A percentile compares a stretch with the other conserved stretches of the same genome.
Conservation (phyloP, 495 filamentous ascomycete species). For the Geopyxis carbonaria region DNA sequence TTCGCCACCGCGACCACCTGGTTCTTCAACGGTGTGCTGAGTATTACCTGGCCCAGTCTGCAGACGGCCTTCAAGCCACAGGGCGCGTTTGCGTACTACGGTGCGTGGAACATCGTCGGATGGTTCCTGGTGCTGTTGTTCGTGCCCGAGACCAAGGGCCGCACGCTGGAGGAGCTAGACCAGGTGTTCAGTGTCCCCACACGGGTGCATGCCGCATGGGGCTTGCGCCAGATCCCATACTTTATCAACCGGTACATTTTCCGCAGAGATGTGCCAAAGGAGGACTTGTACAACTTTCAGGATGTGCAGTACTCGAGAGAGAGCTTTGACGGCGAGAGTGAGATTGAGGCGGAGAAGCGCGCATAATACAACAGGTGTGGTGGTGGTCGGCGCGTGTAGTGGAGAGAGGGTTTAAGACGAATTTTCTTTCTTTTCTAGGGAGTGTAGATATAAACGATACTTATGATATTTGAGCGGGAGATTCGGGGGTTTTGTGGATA, state of each 20-base stretch:
- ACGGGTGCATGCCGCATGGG: conserved; percentile 32
- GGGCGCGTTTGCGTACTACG: conserved; percentile 42
- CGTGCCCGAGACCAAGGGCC: conserved; percentile 46
- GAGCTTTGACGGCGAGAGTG: neutral
- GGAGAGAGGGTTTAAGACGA: too few species aligned
- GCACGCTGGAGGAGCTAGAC: conserved; percentile 50
- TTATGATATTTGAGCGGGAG: too few species aligned
- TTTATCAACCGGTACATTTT: conserved; percentile 34
- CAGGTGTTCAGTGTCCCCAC: conserved; percentile 40
- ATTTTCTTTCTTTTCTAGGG: too few species aligned
- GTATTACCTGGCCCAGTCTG: conserved; percentile 53
- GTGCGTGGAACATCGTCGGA: conserved; percentile 49
- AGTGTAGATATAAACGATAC: too few species aligned
- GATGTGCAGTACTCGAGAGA: neutral
- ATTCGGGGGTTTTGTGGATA: too few species aligned
- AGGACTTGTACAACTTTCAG: conserved; percentile 2
- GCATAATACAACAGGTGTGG: too few species aligned
- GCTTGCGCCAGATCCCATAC: conserved; percentile 29
- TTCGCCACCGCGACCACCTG: conserved; percentile 57
- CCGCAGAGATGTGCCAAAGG: conserved; percentile 27
- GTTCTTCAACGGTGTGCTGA: conserved; percentile 56
- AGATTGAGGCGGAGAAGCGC: neutral
- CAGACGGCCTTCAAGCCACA: conserved; percentile 37
- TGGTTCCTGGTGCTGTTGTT: conserved; percentile 56
- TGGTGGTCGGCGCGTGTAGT: too few species aligned